These are phyloP conservation scores for Zarea fungicola DNA, from an alignment of 2,329 filamentous ascomycete genomes.

Conservation along the genomic window DNA sequence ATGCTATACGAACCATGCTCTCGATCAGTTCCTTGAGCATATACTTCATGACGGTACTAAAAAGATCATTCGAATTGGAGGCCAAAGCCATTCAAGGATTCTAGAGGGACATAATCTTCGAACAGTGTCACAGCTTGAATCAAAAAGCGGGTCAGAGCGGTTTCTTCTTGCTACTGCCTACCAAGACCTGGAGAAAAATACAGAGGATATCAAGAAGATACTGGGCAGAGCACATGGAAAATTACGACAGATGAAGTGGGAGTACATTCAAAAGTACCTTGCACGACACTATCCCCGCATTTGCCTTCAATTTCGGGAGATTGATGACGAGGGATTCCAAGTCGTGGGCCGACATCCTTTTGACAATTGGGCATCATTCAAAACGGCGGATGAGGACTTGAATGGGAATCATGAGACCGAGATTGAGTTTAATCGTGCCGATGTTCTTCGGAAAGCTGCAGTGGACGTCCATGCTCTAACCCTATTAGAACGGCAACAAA, in stretches of 20 bases:
- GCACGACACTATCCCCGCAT: not conserved
- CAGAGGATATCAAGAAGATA: not conserved
- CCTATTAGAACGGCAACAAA: not conserved
- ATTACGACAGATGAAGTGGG: not conserved
- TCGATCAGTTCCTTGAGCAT: constrained; percentile 53
- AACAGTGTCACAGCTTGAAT: not conserved
- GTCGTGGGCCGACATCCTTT: constrained; percentile 7
- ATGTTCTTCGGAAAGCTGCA: not conserved
- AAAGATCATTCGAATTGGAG: constrained; percentile 55
- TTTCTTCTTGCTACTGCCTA: not conserved
- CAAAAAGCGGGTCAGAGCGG: not conserved
- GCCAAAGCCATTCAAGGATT: constrained; percentile 12
- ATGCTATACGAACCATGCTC: constrained; percentile 39
- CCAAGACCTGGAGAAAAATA: not conserved
- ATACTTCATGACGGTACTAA: constrained; percentile 40
- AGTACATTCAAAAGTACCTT: not conserved
- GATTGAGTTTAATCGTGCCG: not conserved
- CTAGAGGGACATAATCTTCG: constrained; percentile 4
- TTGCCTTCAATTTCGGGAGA: not conserved
- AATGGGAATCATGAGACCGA: not conserved
- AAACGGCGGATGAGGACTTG: not conserved
- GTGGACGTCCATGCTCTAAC: not conserved
- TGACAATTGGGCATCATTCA: constrained; percentile 6
- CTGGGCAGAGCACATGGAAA: not conserved
- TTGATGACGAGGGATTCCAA: not conserved